phyloP scores from a whole-genome alignment of 148 eudicot species.

The Agrostemma githago region DNA sequence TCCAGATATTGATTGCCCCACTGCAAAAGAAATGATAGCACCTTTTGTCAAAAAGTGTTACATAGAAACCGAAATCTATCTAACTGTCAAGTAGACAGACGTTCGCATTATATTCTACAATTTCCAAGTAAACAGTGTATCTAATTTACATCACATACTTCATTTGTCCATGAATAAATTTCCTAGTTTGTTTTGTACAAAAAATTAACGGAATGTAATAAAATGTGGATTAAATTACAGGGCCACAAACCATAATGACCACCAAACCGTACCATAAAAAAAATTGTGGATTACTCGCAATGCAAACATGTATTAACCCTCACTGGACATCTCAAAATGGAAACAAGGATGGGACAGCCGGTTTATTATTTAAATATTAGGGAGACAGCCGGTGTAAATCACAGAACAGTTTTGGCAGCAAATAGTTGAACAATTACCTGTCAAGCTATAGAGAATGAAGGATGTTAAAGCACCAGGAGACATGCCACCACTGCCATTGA shows the following conservation, averaged over 20 bases:
- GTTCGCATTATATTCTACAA: neutral
- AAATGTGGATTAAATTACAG: neutral
- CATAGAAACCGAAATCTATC: neutral
- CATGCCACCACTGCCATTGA: constrained; percentile 67
- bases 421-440: constrained; percentile 40
- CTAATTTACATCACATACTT: neutral
- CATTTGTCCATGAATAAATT: neutral
- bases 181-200: neutral
- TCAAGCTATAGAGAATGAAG: constrained; percentile 86
- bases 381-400: no score
- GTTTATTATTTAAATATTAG: neutral
- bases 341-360: neutral
- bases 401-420: neutral
- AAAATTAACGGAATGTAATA: no score
- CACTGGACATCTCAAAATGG: neutral
- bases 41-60: neutral
- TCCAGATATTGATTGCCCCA: constrained; percentile 78
- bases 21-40: constrained; percentile 34
- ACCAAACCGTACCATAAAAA: neutral
- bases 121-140: constrained; percentile 3
- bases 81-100: neutral
- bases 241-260: neutral
- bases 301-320: neutral
- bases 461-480: constrained; percentile 80
- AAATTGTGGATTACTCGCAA: neutral